Percentiles rank a stretch among this genome's conserved stretches.
Conservation (phyloP, 2,329 filamentous ascomycete species). For the Hypoxylon sp. region DNA sequence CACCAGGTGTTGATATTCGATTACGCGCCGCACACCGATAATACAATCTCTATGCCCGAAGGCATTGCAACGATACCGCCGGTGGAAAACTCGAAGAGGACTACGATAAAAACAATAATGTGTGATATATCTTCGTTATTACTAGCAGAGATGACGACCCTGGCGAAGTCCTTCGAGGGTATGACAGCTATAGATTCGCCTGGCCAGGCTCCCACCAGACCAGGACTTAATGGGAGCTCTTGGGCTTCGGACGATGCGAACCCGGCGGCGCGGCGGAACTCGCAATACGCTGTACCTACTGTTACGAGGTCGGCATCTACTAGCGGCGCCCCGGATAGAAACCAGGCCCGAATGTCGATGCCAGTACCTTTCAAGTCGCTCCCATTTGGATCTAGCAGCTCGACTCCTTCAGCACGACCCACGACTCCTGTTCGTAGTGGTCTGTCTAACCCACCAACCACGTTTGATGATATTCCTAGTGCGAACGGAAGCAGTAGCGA, state of each 20-base stretch:
- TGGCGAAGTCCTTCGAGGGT: slow-evolving; percentile 80
- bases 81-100: slow-evolving; percentile 76
- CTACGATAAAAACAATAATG: slow-evolving; percentile 85
- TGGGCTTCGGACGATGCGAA: slow-evolving; percentile 61
- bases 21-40: slow-evolving; percentile 66
- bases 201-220: slow-evolving; percentile 63
- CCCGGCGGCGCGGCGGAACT: slow-evolving; percentile 65
- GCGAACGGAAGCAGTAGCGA: slow-evolving; percentile 54
- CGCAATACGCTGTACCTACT: slow-evolving; percentile 65
- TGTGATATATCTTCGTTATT: slow-evolving; percentile 82
- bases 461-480: slow-evolving; percentile 63
- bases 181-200: slow-evolving; percentile 85
- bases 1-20: slow-evolving; percentile 88
- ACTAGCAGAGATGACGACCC: slow-evolving; percentile 80
- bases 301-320: slow-evolving; percentile 69
- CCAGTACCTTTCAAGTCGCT: slow-evolving; percentile 70
- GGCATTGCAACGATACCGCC: slow-evolving; percentile 81
- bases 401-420: slow-evolving; percentile 63
- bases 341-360: slow-evolving; percentile 84
- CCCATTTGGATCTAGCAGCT: slow-evolving; percentile 61
- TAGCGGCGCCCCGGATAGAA: slow-evolving; percentile 69
- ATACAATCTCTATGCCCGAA: slow-evolving; percentile 71
- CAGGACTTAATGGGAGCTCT: slow-evolving; percentile 59
- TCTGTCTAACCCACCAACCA: slow-evolving; percentile 64
- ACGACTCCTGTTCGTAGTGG: slow-evolving; percentile 67